Conservation (phyloP, 805 yeast species). For the Myxozyma neglecta region DNA sequence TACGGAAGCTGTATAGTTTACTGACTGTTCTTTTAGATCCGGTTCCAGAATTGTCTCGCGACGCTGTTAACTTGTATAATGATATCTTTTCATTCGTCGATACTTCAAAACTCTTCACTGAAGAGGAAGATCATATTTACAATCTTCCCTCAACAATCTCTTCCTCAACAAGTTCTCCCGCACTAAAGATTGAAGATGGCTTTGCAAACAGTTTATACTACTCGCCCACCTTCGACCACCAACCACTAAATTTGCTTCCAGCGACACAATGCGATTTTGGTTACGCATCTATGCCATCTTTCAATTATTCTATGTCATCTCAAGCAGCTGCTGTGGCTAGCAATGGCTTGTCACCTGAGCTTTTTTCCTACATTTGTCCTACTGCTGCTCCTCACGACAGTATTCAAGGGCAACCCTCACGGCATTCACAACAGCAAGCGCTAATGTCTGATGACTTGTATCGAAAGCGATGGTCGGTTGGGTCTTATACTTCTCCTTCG, state of each 20-base stretch:
- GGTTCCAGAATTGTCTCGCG: not conserved
- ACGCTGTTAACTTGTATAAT: not conserved
- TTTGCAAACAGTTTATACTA: not conserved
- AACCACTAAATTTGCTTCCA: not conserved
- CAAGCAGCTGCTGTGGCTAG: slow-evolving; percentile 16
- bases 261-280: not conserved
- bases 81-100: slow-evolving; percentile 3
- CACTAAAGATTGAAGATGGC: not conserved
- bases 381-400: slow-evolving; percentile 15
- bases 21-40: not conserved
- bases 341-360: slow-evolving; percentile 22
- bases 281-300: not conserved
- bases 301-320: not conserved
- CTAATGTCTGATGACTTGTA: not conserved
- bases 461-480: slow-evolving; percentile 25
- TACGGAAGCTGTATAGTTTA: no score
- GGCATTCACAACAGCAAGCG: not conserved
- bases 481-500: slow-evolving; percentile 15
- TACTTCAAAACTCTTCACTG: not conserved
- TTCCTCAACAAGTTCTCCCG: not conserved
- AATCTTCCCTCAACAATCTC: not conserved
- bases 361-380: slow-evolving; percentile 20
- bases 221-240: not conserved
- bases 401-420: not conserved
- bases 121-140: not conserved